Evolutionary conservation across 2,329 filamentous ascomycete genomes (phyloP).

Genomic region (Monosporascus sp.): DNA sequence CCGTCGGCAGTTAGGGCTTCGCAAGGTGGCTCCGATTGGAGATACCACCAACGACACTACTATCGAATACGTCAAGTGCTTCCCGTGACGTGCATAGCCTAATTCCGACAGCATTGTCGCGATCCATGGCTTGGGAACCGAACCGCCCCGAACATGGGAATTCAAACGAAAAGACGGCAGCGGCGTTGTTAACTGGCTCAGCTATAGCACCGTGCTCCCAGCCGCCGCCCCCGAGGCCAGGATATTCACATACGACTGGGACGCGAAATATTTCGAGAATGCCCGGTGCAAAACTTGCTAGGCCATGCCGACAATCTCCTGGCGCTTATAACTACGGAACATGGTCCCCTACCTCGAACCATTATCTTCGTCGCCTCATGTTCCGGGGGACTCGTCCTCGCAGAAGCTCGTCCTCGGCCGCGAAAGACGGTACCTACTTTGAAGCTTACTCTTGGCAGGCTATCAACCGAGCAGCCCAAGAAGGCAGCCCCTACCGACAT

Average conservation of each 20-base stretch:
- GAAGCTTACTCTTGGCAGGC: too few species aligned
- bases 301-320: constrained; percentile 14
- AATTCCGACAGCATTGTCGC: constrained; percentile 12
- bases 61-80: too few species aligned
- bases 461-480: too few species aligned
- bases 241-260: constrained; percentile 18
- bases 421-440: too few species aligned
- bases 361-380: constrained; percentile 18
- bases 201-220: constrained; percentile 13
- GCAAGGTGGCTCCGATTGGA: too few species aligned
- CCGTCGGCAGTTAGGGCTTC: too few species aligned
- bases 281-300: constrained; percentile 11
- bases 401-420: constrained; percentile 3
- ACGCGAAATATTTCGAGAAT: constrained; percentile 11
- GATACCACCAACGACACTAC: too few species aligned
- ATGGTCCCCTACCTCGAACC: constrained; percentile 6
- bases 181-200: constrained; percentile 11
- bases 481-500: too few species aligned
- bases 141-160: constrained; percentile 16
- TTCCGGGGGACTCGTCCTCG: constrained; percentile 14
- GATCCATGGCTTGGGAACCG: constrained; percentile 19
- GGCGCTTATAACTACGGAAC: constrained; percentile 6
- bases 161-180: constrained; percentile 7
- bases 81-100: too few species aligned
- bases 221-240: constrained; percentile 9